Percentiles rank a stretch among this genome's conserved stretches.
These are phyloP conservation scores for Aaosphaeria pasadenensis DNA, from an alignment of 2,329 filamentous ascomycete species.

Conservation along the genomic window DNA sequence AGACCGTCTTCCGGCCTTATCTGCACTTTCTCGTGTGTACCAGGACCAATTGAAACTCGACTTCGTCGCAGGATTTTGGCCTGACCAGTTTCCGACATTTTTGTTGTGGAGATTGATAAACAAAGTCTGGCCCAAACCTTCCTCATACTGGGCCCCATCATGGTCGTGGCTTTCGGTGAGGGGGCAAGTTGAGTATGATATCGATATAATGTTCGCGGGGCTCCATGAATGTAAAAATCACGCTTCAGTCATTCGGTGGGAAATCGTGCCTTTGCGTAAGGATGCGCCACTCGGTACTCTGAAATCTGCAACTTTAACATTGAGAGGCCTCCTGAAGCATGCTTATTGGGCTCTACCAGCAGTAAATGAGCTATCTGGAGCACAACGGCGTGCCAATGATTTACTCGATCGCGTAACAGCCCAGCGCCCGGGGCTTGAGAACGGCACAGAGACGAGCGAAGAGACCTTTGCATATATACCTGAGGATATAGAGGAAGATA, in stretches of 20 bases:
- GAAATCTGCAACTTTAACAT: neutral
- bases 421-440: too few species aligned
- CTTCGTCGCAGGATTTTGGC: neutral
- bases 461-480: too few species aligned
- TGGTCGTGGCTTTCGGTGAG: neutral
- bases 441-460: too few species aligned
- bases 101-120: neutral
- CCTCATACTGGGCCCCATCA: neutral
- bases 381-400: too few species aligned
- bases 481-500: too few species aligned
- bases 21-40: neutral
- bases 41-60: neutral
- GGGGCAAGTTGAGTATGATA: neutral
- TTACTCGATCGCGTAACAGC: too few species aligned
- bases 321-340: too few species aligned
- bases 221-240: neutral
- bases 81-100: neutral
- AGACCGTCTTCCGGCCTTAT: neutral
- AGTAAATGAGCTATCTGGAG: too few species aligned
- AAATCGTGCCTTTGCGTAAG: neutral
- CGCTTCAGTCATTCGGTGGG: neutral
- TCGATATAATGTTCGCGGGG: neutral
- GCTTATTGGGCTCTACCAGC: too few species aligned
- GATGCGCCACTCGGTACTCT: neutral
- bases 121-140: neutral